phyloP scores from a whole-genome alignment of 164 flowering plant species.

The Umbellularia californica region DNA sequence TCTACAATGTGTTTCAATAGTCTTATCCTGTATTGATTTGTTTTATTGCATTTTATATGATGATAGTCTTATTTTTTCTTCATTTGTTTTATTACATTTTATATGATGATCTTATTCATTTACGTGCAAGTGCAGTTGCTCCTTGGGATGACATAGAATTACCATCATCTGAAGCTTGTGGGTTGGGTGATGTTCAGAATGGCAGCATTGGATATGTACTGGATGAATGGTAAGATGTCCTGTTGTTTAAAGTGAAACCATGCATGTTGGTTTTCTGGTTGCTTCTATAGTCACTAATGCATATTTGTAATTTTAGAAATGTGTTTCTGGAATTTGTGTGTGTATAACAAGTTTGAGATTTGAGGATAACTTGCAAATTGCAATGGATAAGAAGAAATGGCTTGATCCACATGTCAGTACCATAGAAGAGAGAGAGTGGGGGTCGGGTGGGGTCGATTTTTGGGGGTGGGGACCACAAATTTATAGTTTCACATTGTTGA shows the following conservation, averaged over 20 bases:
- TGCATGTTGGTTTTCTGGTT: background rate
- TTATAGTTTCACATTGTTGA: too few relatives aligned
- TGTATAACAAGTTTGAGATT: background rate
- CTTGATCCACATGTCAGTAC: background rate
- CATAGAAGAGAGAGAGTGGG: background rate
- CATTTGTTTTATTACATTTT: background rate
- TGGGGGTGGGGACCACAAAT: too few relatives aligned
- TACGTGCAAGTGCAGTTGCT: slow-evolving; percentile 61
- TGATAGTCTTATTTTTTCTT: background rate
- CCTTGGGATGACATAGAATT: slow-evolving; percentile 59
- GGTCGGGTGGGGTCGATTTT: too few relatives aligned
- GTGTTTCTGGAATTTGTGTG: background rate
- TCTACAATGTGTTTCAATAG: too few relatives aligned
- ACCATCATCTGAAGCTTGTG: slow-evolving; percentile 18
- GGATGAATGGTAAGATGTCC: slow-evolving; percentile 74
- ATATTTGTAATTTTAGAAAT: background rate
- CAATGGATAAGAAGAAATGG: background rate
- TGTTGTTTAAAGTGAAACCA: background rate
- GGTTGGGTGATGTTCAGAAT: slow-evolving; percentile 13
- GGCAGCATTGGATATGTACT: slow-evolving; percentile 62
- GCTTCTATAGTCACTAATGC: background rate
- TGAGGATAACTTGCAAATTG: background rate
- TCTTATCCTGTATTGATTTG: background rate
- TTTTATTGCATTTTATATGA: background rate
- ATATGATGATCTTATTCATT: background rate